phyloP scores from a whole-genome alignment of 371 early-diverging fungal species.

The Mucor lusitanicus region DNA sequence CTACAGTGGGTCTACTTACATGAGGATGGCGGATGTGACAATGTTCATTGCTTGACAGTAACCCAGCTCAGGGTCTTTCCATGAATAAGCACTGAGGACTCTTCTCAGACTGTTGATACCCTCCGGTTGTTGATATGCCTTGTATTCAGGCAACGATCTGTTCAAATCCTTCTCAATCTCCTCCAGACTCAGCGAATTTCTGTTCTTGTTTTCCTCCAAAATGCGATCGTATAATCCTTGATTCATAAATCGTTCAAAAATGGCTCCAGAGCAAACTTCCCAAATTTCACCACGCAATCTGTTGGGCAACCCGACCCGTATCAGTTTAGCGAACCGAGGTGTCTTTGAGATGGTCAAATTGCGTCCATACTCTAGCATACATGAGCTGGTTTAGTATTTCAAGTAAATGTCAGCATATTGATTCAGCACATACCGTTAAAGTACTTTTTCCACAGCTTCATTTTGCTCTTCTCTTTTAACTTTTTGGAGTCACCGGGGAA shows the following conservation, averaged over 20 bases:
- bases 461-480: conserved; percentile 76
- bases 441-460: conserved; percentile 77
- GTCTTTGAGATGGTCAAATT: conserved; percentile 85
- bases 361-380: conserved; percentile 74
- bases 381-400: no score
- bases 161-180: conserved; percentile 98
- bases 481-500: conserved; percentile 80
- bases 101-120: conserved; percentile 91
- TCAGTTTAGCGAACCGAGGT: conserved; percentile 86
- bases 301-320: conserved; percentile 93
- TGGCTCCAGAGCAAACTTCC: conserved; percentile 93
- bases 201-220: conserved; percentile 67
- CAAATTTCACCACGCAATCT: conserved; percentile 93
- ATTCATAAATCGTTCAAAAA: conserved; percentile 85
- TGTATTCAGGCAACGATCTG: conserved; percentile 90
- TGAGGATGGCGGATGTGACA: conserved; percentile 78
- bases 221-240: conserved; percentile 81
- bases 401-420: no score
- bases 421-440: conserved; percentile 49
- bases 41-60: conserved; percentile 99
- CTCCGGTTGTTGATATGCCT: conserved; percentile 88
- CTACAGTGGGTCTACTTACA: not conserved
- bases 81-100: conserved; percentile 86
- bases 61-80: conserved; percentile 89
- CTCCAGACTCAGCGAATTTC: conserved; percentile 76